These are phyloP conservation scores for Hypoxylon sp. DNA, from an alignment of 2,329 filamentous ascomycete species.

Conservation along the genomic window DNA sequence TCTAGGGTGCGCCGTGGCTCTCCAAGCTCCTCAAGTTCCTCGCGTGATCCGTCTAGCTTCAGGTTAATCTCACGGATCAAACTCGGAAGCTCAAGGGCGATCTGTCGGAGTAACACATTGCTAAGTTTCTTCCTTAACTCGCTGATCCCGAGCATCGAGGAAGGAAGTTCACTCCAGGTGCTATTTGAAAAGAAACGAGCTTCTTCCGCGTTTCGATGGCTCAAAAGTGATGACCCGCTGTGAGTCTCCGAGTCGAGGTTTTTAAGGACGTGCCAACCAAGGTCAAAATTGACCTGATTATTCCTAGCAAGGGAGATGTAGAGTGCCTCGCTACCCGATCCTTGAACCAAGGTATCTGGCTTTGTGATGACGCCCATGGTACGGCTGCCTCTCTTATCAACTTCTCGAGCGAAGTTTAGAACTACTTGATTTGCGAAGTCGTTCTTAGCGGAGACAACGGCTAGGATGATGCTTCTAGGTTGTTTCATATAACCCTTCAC, in stretches of 20 bases:
- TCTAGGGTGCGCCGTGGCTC: slow-evolving; percentile 59
- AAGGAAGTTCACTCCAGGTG: slow-evolving; percentile 57
- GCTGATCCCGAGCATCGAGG: slow-evolving; percentile 62
- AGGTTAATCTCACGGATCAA: slow-evolving; percentile 61
- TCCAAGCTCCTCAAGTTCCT: slow-evolving; percentile 64
- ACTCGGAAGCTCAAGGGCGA: slow-evolving; percentile 62
- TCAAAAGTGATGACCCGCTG: slow-evolving; percentile 48
- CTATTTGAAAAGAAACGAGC: slow-evolving; percentile 61
- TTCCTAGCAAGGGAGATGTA: slow-evolving; percentile 63
- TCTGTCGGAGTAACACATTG: slow-evolving; percentile 64
- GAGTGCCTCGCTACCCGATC: slow-evolving; percentile 58
- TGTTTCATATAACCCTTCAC: slow-evolving; percentile 70
- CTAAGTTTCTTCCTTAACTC: slow-evolving; percentile 65
- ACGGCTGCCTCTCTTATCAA: slow-evolving; percentile 55
- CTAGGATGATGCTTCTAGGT: slow-evolving; percentile 71
- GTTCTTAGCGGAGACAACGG: slow-evolving; percentile 69
- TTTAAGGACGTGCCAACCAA: slow-evolving; percentile 68
- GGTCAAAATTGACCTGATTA: slow-evolving; percentile 61
- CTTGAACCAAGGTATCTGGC: slow-evolving; percentile 57
- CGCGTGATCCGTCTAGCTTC: slow-evolving; percentile 55
- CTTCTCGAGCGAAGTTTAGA: slow-evolving; percentile 61
- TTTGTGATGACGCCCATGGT: slow-evolving; percentile 68
- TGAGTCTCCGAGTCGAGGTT: slow-evolving; percentile 61
- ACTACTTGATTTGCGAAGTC: slow-evolving; percentile 73
- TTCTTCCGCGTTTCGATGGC: slow-evolving; percentile 59